Conservation (phyloP, 1,139 yeast species). For the Candida glucosophila region DNA sequence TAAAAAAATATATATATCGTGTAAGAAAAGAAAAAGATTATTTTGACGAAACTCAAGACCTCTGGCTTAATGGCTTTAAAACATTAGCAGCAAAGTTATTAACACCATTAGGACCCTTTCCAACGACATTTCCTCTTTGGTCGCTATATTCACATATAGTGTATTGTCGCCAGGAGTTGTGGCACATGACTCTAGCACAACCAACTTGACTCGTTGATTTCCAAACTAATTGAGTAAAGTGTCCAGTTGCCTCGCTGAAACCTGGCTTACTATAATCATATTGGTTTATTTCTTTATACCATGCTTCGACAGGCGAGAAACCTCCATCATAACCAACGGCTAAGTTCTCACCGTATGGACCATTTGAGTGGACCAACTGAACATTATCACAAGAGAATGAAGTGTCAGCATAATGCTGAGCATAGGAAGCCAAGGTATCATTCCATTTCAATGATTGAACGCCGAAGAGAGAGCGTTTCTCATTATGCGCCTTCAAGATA, state of each 20-base stretch:
- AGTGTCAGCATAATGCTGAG: constrained; percentile 35
- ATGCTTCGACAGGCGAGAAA: constrained; percentile 47
- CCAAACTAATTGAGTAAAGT: constrained; percentile 71
- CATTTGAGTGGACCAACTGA: constrained; percentile 40
- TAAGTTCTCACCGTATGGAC: constrained; percentile 54
- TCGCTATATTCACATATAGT: constrained; percentile 58
- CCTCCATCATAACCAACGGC: constrained; percentile 45
- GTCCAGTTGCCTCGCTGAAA: constrained; percentile 41
- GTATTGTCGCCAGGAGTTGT: constrained; percentile 45
- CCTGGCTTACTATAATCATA: constrained; percentile 44
- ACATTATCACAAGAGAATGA: constrained; percentile 46
- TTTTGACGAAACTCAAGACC: too few species aligned
- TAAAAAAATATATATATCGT: too few species aligned
- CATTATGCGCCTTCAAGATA: constrained; percentile 43
- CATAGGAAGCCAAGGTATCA: constrained; percentile 35
- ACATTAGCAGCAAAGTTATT: constrained; percentile 47
- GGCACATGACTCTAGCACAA: constrained; percentile 51
- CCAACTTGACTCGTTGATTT: constrained; percentile 46
- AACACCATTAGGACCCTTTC: constrained; percentile 20
- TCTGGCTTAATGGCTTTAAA: constrained; percentile 21
- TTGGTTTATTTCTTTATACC: constrained; percentile 54
- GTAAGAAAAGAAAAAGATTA: too few species aligned
- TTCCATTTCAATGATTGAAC: constrained; percentile 43
- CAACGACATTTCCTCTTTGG: constrained; percentile 51
- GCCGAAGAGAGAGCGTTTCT: constrained; percentile 46